A percentile compares a stretch with the other conserved stretches of the same genome.
Evolutionary conservation across 352 stramenopile genomes (phyloP).

Genomic region (Globisporangium polare): DNA sequence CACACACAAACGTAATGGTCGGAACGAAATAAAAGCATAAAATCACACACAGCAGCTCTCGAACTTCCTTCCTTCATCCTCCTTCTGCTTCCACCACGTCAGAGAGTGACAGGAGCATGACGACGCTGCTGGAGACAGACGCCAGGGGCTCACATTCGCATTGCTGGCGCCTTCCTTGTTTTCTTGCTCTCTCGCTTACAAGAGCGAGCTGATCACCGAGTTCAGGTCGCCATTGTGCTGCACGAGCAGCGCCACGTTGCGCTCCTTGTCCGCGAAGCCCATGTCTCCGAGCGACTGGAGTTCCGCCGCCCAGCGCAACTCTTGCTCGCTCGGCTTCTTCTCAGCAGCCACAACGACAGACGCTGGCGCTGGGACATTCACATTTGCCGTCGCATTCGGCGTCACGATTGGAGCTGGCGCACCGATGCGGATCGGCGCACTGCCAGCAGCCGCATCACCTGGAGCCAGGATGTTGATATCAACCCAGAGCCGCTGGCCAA

Average conservation of each 20-base stretch:
- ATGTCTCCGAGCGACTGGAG: conserved; percentile 57
- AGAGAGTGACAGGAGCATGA: not conserved
- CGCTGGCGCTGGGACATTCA: conserved; percentile 30
- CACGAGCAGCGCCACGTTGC: conserved; percentile 53
- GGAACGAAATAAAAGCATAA: conserved; percentile 11
- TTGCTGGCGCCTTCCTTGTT: not conserved
- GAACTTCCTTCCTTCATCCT: not conserved
- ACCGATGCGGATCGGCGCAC: conserved; percentile 31
- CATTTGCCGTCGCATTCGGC: conserved; percentile 10
- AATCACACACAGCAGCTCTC: conserved; percentile 4
- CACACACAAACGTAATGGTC: not conserved
- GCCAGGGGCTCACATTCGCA: not conserved
- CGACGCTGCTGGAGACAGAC: not conserved
- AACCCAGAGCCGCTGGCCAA: conserved; percentile 87
- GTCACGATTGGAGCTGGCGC: conserved; percentile 28
- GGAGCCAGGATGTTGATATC: conserved; percentile 62
- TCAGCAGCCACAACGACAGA: conserved; percentile 16
- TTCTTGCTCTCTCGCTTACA: conserved; percentile 17
- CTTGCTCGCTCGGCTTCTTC: conserved; percentile 30
- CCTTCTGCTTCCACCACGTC: not conserved
- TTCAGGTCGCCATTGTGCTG: conserved; percentile 62
- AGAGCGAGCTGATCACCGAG: conserved; percentile 53
- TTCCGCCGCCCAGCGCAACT: conserved; percentile 42
- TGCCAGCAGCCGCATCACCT: conserved; percentile 37
- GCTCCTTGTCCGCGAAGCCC: conserved; percentile 59